Evolutionary conservation across 345 rosid genomes (phyloP), one percentile per base, ranked within the genome.

Genomic region (Euphorbia lathyris): DNA sequence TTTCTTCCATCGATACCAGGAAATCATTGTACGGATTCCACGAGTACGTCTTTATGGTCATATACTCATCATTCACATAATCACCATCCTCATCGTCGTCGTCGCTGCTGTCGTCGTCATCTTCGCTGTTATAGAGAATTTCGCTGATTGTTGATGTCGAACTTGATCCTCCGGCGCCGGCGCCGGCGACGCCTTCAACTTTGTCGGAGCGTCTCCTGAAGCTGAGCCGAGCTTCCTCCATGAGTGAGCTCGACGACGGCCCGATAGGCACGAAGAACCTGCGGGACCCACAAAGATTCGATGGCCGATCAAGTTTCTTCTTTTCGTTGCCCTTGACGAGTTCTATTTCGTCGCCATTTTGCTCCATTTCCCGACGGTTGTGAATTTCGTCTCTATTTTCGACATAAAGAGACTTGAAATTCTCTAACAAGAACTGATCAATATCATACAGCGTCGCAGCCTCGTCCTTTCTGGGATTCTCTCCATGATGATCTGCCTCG

Each of bases 371-470:
- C 0, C 47, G 19, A 2, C 20, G 57, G 0, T 12, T 20, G 1
- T 13, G 47, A 9, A 55, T 72, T 4, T 76, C 83, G 0, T 75
- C 75, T 0, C 75, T 85, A 11, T 87, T 91, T 3, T 69, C 63
- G 50, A 88, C 62, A 67, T 85, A 94, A 47, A 94, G 86, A n/a
- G 98, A 90, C 61, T 70, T 85, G 77, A 94, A 91, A 76, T 94
- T 94, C 78, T 91, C 96, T 19, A 78, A 82, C 36, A 91, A 88
- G 76, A 91, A 94, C 17, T 83, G 87, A 70, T 94, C 98, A 16
- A 94, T 72, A 43, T 94, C 98, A 0, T 86, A 82, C 52, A 91
- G 88, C 3, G 96, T 90, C 1, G 96, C 96, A 0, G 89, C 86
- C 2, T 38, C 79, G 45, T 67, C 64, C 2, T 72, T 45, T 29